Conservation (phyloP, 1,284 basidiomycete species). For the Trichosporon sp. region DNA sequence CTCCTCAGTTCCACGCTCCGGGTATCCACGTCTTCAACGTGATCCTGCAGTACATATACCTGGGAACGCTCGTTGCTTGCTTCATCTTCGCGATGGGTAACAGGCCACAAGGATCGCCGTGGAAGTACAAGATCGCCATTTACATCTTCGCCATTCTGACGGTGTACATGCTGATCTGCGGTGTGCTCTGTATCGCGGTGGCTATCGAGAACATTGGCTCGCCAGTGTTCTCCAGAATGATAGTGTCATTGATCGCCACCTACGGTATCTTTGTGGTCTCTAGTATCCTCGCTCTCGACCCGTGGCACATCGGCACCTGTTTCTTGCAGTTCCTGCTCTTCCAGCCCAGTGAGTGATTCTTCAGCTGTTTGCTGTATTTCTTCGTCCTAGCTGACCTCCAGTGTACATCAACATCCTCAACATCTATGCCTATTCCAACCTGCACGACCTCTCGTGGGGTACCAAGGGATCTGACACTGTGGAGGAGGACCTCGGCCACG, state of each 20-base stretch:
- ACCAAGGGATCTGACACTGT: slow-evolving; percentile 68
- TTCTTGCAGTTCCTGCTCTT: slow-evolving; percentile 79
- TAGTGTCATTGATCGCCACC: slow-evolving; percentile 77
- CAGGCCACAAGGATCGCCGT: slow-evolving; percentile 74
- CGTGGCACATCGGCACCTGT: slow-evolving; percentile 82
- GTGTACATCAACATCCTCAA: slow-evolving; percentile 21
- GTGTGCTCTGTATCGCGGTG: slow-evolving; percentile 66
- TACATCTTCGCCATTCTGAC: slow-evolving; percentile 73
- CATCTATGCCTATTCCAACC: slow-evolving; percentile 52
- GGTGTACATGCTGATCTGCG: slow-evolving; percentile 63
- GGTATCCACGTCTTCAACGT: slow-evolving; percentile 17
- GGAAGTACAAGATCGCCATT: slow-evolving; percentile 78
- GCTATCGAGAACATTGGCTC: slow-evolving; percentile 59
- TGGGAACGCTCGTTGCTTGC: slow-evolving; percentile 74
- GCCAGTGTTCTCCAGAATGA: slow-evolving; percentile 64
- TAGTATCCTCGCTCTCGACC: slow-evolving; percentile 83
- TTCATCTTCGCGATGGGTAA: slow-evolving; percentile 98
- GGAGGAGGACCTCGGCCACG: slow-evolving; percentile 71
- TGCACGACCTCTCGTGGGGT: slow-evolving; percentile 69
- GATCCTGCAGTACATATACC: slow-evolving; percentile 66
- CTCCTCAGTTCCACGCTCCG: slow-evolving; percentile 56
- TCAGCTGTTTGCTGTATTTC: too few species aligned
- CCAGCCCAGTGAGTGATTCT: slow-evolving; percentile 51
- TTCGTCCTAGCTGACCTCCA: slow-evolving; percentile 4
- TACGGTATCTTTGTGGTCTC: slow-evolving; percentile 77